Conservation (phyloP, 2,329 filamentous ascomycete genomes). For the Calonectria honghensis region DNA sequence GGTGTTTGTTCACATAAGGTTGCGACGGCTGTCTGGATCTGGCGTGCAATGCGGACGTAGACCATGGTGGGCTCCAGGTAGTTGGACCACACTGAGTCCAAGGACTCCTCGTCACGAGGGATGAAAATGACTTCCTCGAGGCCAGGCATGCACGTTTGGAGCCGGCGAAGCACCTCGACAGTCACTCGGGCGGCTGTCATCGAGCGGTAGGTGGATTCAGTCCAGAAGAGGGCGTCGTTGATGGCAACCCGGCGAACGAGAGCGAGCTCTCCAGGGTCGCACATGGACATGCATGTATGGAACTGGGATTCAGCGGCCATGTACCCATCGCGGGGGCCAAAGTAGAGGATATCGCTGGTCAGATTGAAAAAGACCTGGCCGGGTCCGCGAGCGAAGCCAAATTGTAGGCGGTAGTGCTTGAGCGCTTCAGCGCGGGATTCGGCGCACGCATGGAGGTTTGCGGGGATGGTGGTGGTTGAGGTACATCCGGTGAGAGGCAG, state of each 20-base stretch:
- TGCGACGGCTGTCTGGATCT: constrained; percentile 61
- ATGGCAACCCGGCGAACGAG: constrained; percentile 66
- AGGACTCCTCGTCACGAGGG: constrained; percentile 61
- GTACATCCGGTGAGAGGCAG: constrained; percentile 60
- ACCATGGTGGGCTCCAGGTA: constrained; percentile 57
- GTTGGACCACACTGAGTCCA: constrained; percentile 54
- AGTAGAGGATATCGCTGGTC: constrained; percentile 67
- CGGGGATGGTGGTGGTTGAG: constrained; percentile 64
- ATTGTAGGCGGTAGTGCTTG: constrained; percentile 63
- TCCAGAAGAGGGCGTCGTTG: constrained; percentile 66
- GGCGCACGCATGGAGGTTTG: constrained; percentile 66
- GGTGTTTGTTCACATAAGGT: constrained; percentile 57
- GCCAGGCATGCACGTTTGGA: constrained; percentile 62
- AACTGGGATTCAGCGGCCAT: constrained; percentile 68
- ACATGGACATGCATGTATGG: constrained; percentile 65
- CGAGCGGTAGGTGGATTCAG: constrained; percentile 59
- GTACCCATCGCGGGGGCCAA: constrained; percentile 66
- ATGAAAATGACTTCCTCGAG: constrained; percentile 68
- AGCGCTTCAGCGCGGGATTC: constrained; percentile 68
- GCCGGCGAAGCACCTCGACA: constrained; percentile 62
- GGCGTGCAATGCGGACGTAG: constrained; percentile 60
- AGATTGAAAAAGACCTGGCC: constrained; percentile 66
- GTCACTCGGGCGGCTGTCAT: constrained; percentile 64
- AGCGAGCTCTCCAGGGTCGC: constrained; percentile 63
- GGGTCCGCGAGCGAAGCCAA: constrained; percentile 64